These are phyloP conservation scores for Sclerotinia trifoliorum DNA, from an alignment of 2,329 filamentous ascomycete genomes.

Conservation along the genomic window DNA sequence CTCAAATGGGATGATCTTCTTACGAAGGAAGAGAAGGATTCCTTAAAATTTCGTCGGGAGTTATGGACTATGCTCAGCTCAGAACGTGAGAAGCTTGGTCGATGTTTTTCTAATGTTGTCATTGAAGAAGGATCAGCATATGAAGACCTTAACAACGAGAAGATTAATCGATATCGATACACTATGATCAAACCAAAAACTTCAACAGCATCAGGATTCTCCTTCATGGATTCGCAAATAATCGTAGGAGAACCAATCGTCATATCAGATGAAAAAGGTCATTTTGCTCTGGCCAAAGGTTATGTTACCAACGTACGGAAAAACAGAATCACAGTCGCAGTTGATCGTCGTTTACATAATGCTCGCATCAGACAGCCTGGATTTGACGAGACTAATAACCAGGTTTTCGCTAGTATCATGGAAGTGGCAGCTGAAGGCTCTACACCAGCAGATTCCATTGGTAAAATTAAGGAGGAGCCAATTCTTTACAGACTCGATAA, in stretches of 20 bases:
- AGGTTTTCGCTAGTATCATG: slow-evolving; percentile 90
- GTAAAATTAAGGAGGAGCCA: slow-evolving; percentile 53
- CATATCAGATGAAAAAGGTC: slow-evolving; percentile 91
- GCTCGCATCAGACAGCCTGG: slow-evolving; percentile 71
- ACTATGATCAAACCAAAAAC: slow-evolving; percentile 68
- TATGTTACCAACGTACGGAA: slow-evolving; percentile 78
- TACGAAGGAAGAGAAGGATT: slow-evolving; percentile 91
- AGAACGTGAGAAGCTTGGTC: slow-evolving; percentile 82
- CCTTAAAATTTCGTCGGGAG: slow-evolving; percentile 82
- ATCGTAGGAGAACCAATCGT: slow-evolving; percentile 87
- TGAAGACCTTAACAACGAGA: slow-evolving; percentile 67
- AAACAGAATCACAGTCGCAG: slow-evolving; percentile 77
- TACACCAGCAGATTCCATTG: slow-evolving; percentile 51
- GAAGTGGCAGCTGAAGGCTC: slow-evolving; percentile 65
- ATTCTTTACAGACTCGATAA: slow-evolving; percentile 86
- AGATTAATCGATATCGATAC: slow-evolving; percentile 91
- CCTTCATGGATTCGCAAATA: slow-evolving; percentile 89
- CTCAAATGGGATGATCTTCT: slow-evolving; percentile 90
- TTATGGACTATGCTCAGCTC: slow-evolving; percentile 93
- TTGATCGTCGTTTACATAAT: slow-evolving; percentile 87
- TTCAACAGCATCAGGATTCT: slow-evolving; percentile 60
- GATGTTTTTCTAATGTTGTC: slow-evolving; percentile 85
- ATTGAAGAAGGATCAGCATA: slow-evolving; percentile 74
- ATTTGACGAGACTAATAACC: slow-evolving; percentile 75
- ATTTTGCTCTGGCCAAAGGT: slow-evolving; percentile 91